These are phyloP conservation scores for Suillus fuscotomentosus DNA, from an alignment of 768 basidiomycete genomes.

Conservation along the genomic window DNA sequence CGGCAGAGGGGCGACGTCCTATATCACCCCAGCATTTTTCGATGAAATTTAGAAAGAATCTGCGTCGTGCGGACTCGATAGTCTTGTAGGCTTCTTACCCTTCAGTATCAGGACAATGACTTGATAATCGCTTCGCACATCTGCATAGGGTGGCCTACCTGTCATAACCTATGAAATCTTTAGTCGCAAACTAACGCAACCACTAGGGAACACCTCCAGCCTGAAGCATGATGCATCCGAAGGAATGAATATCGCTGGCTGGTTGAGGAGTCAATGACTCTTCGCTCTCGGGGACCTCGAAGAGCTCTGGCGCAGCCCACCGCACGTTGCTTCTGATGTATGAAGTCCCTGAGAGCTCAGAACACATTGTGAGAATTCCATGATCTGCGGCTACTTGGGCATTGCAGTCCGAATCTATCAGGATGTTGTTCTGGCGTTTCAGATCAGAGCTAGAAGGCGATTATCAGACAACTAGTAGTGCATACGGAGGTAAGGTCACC, in stretches of 20 bases:
- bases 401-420: slow-evolving; percentile 30
- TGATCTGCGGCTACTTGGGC: slow-evolving; percentile 37
- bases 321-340: slow-evolving; percentile 28
- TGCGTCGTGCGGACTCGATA: slow-evolving; percentile 14
- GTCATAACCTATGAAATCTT: slow-evolving; percentile 14
- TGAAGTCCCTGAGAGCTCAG: slow-evolving; percentile 19
- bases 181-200: neutral
- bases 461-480: neutral
- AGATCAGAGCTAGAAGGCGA: neutral
- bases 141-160: slow-evolving; percentile 25
- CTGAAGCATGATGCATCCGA: slow-evolving; percentile 30
- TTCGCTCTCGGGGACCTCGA: slow-evolving; percentile 21
- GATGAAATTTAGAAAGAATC: slow-evolving; percentile 21
- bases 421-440: slow-evolving; percentile 30
- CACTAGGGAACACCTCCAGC: slow-evolving; percentile 3
- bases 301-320: slow-evolving; percentile 44
- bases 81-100: slow-evolving; percentile 12
- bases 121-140: slow-evolving; percentile 17
- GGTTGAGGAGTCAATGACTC: neutral
- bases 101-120: slow-evolving; percentile 22
- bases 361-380: slow-evolving; percentile 31
- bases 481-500: slow-evolving; percentile 46
- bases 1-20: slow-evolving; percentile 16
- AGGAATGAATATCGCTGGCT: slow-evolving; percentile 25
- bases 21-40: slow-evolving; percentile 21